phyloP scores from a whole-genome alignment of 2,329 filamentous ascomycete species.

The Pseudogymnoascus sp. region DNA sequence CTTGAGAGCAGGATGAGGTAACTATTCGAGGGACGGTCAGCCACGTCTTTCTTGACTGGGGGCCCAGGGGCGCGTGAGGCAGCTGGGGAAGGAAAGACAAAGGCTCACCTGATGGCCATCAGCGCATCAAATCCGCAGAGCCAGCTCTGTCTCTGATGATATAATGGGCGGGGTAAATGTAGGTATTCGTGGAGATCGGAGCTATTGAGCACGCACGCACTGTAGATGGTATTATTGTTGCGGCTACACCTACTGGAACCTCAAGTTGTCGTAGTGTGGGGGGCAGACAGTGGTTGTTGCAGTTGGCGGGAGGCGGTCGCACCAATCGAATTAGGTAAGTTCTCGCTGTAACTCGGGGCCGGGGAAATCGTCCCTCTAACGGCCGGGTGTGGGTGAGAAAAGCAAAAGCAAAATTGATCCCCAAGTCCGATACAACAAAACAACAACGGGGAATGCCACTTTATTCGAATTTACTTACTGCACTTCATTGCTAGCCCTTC shows the following conservation, averaged over 20 bases:
- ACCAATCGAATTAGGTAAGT: conserved; percentile 6
- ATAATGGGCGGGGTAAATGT: neutral
- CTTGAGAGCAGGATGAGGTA: conserved; percentile 96
- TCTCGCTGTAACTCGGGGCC: conserved; percentile 4
- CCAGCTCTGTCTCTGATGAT: conserved; percentile 8
- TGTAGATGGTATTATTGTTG: conserved; percentile 6
- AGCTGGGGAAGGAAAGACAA: neutral
- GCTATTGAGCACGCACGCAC: conserved; percentile 5
- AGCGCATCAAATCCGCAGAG: conserved; percentile 19
- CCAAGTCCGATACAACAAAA: neutral
- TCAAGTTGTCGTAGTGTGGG: conserved; percentile 5
- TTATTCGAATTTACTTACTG: neutral
- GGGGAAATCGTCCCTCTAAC: neutral
- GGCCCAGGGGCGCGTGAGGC: conserved; percentile 17
- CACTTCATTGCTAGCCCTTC: neutral
- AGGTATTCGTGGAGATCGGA: neutral
- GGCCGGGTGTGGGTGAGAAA: conserved; percentile 2
- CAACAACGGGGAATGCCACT: neutral
- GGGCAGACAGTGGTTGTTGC: neutral
- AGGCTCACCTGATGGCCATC: conserved; percentile 48
- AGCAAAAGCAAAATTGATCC: conserved; percentile 11
- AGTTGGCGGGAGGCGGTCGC: neutral
- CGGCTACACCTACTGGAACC: neutral
- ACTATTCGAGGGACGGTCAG: conserved; percentile 42
- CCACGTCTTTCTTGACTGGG: neutral